Conservation (phyloP, 177 flowering plant genomes). For the Vitis hybrid region DNA sequence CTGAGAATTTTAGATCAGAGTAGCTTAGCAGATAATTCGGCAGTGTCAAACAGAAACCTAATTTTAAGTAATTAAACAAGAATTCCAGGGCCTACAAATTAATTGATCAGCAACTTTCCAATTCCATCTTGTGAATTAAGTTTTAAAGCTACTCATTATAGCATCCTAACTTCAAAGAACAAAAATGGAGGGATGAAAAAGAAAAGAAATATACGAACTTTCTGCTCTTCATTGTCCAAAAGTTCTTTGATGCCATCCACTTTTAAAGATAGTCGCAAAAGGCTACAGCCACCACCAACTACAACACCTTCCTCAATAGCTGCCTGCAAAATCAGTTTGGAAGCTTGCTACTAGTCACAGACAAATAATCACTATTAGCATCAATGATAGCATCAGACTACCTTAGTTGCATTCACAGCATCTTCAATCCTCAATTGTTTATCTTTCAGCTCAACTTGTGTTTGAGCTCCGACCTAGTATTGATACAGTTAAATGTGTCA, state of each 20-base stretch:
- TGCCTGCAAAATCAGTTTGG: conserved; percentile 45
- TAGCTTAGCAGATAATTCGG: too few species aligned
- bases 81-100: too few species aligned
- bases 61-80: too few species aligned
- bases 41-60: too few species aligned
- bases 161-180: background rate
- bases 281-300: conserved; percentile 89
- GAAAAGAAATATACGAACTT: conserved; percentile 32
- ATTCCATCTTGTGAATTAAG: too few species aligned
- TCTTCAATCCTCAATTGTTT: conserved; percentile 85
- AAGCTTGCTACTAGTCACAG: background rate
- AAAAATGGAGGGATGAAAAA: background rate
- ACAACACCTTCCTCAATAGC: conserved; percentile 96
- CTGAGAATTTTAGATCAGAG: too few species aligned
- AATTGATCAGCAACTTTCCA: too few species aligned
- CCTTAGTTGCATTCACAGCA: conserved; percentile 95
- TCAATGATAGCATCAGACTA: conserved; percentile 16
- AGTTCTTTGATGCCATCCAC: conserved; percentile 57
- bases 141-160: background rate
- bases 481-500: conserved; percentile 5
- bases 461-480: conserved; percentile 84
- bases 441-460: conserved; percentile 86
- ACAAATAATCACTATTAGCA: conserved; percentile 2
- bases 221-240: conserved; percentile 81
- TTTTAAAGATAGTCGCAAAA: conserved; percentile 66